Evolutionary conservation across 768 basidiomycete species (phyloP).

Genomic region (Gelatoporia subvermispora): DNA sequence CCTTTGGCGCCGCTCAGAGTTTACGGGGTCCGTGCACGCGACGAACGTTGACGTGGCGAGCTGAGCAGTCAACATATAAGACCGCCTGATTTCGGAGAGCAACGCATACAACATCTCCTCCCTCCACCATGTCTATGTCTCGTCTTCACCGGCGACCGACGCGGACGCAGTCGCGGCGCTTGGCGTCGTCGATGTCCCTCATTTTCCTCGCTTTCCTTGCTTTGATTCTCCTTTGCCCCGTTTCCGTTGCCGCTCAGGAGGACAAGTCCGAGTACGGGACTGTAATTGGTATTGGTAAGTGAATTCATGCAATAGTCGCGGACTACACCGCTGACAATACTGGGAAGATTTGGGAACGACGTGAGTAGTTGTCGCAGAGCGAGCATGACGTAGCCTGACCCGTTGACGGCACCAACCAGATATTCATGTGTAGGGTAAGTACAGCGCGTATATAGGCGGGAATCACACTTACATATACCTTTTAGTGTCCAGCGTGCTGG

Average conservation of each 20-base stretch:
- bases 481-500: constrained; percentile 40
- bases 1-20: not conserved
- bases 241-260: constrained; percentile 54
- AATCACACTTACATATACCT: constrained; percentile 2
- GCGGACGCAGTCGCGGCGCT: constrained; percentile 52
- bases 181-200: constrained; percentile 56
- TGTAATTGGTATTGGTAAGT: constrained; percentile 87
- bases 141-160: constrained; percentile 37
- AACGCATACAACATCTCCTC: constrained; percentile 5
- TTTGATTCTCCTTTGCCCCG: constrained; percentile 65
- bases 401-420: constrained; percentile 32
- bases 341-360: constrained; percentile 84
- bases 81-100: constrained; percentile 5
- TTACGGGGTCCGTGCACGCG: constrained; percentile 8
- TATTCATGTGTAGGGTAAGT: constrained; percentile 95
- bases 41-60: constrained; percentile 20
- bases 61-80: constrained; percentile 9
- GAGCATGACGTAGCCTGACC: constrained; percentile 16
- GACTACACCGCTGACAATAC: constrained; percentile 9
- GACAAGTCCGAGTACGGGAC: constrained; percentile 77
- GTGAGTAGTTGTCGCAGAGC: constrained; percentile 24
- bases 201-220: constrained; percentile 49
- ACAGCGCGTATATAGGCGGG: not conserved
- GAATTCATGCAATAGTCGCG: constrained; percentile 4
- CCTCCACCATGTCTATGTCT: constrained; percentile 19